Evolutionary conservation across 257 asterid genomes (phyloP).

Genomic region (Salvia splendens): DNA sequence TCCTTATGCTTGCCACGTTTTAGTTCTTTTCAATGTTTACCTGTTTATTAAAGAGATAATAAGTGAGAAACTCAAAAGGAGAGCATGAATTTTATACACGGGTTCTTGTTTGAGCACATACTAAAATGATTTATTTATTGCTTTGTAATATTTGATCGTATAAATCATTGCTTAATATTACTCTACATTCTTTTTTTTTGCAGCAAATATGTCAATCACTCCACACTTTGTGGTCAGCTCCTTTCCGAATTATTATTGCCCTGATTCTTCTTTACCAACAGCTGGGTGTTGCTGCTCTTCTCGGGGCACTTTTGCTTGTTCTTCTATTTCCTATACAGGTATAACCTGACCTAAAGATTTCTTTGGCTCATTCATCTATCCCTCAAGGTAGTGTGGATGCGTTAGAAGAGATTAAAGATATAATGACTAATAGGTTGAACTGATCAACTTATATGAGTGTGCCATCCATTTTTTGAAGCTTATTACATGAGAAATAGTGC

Average conservation of each 20-base stretch:
- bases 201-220: constrained; percentile 97
- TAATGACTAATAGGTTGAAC: not conserved
- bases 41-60: constrained; percentile 10
- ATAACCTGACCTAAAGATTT: constrained; percentile 15
- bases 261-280: constrained; percentile 87
- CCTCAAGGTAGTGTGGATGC: not conserved
- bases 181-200: constrained; percentile 31
- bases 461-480: not conserved
- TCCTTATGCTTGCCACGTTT: not conserved
- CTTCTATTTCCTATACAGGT: constrained; percentile 91
- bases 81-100: not conserved
- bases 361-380: constrained; percentile 2
- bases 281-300: constrained; percentile 82
- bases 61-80: constrained; percentile 1
- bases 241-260: constrained; percentile 77
- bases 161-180: constrained; percentile 27
- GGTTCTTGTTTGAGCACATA: constrained; percentile 6
- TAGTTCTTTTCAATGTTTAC: constrained; percentile 9
- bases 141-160: not conserved
- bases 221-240: constrained; percentile 95
- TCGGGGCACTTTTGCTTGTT: constrained; percentile 83
- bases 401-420: not conserved
- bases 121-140: constrained; percentile 20
- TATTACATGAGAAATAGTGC: too few relatives aligned
- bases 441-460: not conserved